Evolutionary conservation across 257 asterid genomes (phyloP).

Genomic region (Lithospermum erythrorhizon): DNA sequence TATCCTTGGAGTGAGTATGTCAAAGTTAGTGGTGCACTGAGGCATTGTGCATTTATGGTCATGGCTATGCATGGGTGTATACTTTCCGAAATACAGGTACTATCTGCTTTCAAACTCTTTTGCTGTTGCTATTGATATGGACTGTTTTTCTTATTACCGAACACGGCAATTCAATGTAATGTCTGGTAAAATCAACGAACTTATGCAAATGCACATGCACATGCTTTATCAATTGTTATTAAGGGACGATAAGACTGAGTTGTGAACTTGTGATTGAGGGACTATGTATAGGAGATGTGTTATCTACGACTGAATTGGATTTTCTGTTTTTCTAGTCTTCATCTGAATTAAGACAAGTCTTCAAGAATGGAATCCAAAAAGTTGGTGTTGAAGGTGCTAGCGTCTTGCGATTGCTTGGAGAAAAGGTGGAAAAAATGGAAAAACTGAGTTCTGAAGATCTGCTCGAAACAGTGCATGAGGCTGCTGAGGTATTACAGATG

Average conservation of each 20-base stretch:
- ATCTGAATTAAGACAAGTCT: slow-evolving; percentile 57
- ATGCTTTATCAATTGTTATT: no score
- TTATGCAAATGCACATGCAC: no score
- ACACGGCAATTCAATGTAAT: not conserved
- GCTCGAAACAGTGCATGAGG: slow-evolving; percentile 69
- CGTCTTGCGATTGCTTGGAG: slow-evolving; percentile 58
- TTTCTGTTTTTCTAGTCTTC: slow-evolving; percentile 41
- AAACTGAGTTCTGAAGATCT: slow-evolving; percentile 50
- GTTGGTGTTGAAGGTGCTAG: slow-evolving; percentile 86
- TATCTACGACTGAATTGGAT: not conserved
- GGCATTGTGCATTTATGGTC: slow-evolving; percentile 96
- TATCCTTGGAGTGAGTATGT: slow-evolving; percentile 89
- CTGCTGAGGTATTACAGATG: slow-evolving; percentile 86
- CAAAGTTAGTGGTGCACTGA: slow-evolving; percentile 81
- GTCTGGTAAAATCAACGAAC: no score
- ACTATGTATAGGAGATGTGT: not conserved
- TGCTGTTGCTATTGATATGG: not conserved
- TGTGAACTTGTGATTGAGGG: no score
- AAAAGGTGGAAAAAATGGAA: slow-evolving; percentile 91
- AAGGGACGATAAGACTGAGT: no score
- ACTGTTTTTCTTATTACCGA: not conserved
- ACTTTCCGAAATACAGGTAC: slow-evolving; percentile 94
- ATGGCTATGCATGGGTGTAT: slow-evolving; percentile 97
- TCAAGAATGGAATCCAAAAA: slow-evolving; percentile 52
- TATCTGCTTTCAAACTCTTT: not conserved